A percentile compares a stretch with the other conserved stretches of the same genome.
Evolutionary conservation across 495 filamentous ascomycete genomes (phyloP).

Genomic region (Podospora sp.): DNA sequence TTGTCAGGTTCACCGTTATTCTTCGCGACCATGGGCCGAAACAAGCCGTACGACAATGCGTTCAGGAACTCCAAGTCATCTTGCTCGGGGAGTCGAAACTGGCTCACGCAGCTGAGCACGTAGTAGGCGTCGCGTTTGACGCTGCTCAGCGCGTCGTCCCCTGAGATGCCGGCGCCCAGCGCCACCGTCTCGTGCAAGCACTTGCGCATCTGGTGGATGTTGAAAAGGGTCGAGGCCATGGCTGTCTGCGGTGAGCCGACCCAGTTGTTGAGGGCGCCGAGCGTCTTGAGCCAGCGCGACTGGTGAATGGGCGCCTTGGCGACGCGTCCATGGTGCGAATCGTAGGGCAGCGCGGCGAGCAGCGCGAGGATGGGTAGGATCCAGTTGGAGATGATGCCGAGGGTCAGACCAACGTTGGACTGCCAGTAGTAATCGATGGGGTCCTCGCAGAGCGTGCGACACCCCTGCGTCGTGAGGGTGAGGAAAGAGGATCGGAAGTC

Average conservation of each 20-base stretch:
- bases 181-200: background rate
- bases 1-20: too few species aligned
- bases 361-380: background rate
- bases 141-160: background rate
- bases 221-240: constrained; percentile 17
- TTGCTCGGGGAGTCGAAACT: constrained; percentile 9
- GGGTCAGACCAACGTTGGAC: too few species aligned
- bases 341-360: background rate
- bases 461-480: too few species aligned
- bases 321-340: background rate
- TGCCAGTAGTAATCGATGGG: too few species aligned
- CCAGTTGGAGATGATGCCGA: too few species aligned
- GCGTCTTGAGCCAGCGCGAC: constrained; percentile 6
- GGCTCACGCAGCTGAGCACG: constrained; percentile 17
- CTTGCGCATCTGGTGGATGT: constrained; percentile 16
- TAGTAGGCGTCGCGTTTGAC: constrained; percentile 20
- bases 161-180: background rate
- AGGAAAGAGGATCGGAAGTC: too few species aligned
- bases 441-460: too few species aligned
- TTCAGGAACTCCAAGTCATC: background rate
- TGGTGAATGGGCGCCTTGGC: constrained; percentile 8
- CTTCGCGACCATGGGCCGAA: constrained; percentile 4
- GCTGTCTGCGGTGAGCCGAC: constrained; percentile 24
- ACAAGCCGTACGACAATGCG: constrained; percentile 18
- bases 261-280: constrained; percentile 13